Conservation (phyloP, 148 eudicot genomes). For the Nepenthes gracilis region DNA sequence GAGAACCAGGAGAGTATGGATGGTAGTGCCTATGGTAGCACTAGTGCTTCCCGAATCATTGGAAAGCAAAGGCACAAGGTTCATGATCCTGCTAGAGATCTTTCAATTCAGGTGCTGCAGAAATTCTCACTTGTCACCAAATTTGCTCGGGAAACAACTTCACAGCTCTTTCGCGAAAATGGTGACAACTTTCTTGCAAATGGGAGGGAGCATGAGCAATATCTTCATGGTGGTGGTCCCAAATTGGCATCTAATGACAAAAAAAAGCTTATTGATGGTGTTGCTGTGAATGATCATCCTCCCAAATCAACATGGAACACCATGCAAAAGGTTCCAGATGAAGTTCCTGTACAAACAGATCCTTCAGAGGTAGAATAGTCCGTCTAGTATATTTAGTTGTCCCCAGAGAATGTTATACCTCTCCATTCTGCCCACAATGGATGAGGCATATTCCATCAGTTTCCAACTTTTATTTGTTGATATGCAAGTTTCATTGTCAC, state of each 20-base stretch:
- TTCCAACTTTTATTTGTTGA: no score
- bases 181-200: conserved; percentile 23
- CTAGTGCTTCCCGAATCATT: conserved; percentile 24
- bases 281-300: conserved; percentile 17
- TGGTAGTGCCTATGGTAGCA: conserved; percentile 28
- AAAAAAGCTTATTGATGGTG: conserved; percentile 27
- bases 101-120: conserved; percentile 87
- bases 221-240: conserved; percentile 21
- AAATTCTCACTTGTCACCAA: conserved; percentile 94
- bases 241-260: conserved; percentile 23
- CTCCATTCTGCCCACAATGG: no score
- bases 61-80: conserved; percentile 56
- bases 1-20: conserved; percentile 25
- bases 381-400: neutral
- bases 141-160: conserved; percentile 97
- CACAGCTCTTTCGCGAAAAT: conserved; percentile 79
- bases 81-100: conserved; percentile 83
- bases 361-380: conserved; percentile 61
- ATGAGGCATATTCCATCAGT: no score
- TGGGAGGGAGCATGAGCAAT: conserved; percentile 44
- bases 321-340: conserved; percentile 4
- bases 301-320: conserved; percentile 19
- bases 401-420: no score
- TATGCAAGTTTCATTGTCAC: no score
- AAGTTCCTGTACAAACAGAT: conserved; percentile 57